A percentile compares a stretch with the other conserved stretches of the same genome.
These are phyloP conservation scores for Eutrema yunnanense DNA, from an alignment of 345 rosid genomes.

Conservation along the genomic window DNA sequence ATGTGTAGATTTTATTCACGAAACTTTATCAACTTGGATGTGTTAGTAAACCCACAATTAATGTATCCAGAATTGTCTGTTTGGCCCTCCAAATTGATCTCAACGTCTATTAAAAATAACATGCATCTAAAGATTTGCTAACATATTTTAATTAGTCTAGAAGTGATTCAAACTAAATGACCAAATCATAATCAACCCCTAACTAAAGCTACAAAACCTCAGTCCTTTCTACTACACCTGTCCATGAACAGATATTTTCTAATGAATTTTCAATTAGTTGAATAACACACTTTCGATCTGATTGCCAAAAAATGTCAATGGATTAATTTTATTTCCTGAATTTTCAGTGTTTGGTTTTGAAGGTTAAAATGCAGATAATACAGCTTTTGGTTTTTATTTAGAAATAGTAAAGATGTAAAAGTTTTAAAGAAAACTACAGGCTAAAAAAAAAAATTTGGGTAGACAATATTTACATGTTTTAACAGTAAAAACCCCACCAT, in stretches of 20 bases:
- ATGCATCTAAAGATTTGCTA: constrained; percentile 3
- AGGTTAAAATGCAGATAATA: not conserved
- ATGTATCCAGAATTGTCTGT: constrained; percentile 20
- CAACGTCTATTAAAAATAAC: not conserved
- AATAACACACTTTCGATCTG: not conserved
- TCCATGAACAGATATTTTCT: not conserved
- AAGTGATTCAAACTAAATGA: not conserved
- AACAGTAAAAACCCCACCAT: not conserved
- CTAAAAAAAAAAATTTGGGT: not conserved
- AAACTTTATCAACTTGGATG: constrained; percentile 24
- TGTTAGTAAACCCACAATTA: constrained; percentile 21
- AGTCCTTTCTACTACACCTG: not conserved
- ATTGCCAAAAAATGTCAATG: not conserved
- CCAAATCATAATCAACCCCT: constrained; percentile 15
- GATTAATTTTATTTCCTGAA: not conserved
- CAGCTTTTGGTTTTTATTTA: not conserved
- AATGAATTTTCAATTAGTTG: not conserved
- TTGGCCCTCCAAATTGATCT: not conserved
- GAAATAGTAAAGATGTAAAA: not conserved
- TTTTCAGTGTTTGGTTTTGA: not conserved
- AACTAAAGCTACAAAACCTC: not conserved
- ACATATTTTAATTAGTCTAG: constrained; percentile 1
- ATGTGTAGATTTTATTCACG: not conserved
- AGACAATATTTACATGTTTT: not conserved
- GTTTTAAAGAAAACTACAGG: not conserved